A percentile compares a stretch with the other conserved stretches of the same genome.
phyloP scores from a whole-genome alignment of 441 rosid species.

The Geranium incanum region DNA sequence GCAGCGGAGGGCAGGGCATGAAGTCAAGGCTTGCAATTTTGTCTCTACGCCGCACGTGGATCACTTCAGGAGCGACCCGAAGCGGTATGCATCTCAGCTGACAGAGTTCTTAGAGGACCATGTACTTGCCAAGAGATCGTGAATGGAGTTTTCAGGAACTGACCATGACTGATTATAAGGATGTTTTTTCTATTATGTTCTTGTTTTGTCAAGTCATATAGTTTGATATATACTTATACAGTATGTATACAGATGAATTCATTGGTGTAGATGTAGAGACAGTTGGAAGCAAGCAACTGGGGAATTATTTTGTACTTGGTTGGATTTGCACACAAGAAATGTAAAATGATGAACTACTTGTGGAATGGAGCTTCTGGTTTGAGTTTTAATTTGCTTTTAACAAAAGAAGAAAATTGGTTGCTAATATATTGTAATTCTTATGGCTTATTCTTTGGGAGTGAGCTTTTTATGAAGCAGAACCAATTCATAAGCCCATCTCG shows the following conservation, averaged over 20 bases:
- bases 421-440: too few species aligned
- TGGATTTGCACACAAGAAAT: too few species aligned
- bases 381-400: too few species aligned
- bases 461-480: too few species aligned
- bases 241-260: conserved; percentile 15
- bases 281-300: too few species aligned
- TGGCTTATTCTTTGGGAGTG: too few species aligned
- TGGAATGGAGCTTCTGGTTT: too few species aligned
- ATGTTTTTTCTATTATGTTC: neutral
- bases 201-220: too few species aligned
- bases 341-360: too few species aligned
- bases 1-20: conserved; percentile 65
- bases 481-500: too few species aligned
- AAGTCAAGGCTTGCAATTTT: conserved; percentile 86
- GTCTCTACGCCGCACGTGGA: conserved; percentile 91
- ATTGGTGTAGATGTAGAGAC: conserved; percentile 1
- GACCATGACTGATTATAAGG: neutral
- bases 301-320: too few species aligned
- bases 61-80: conserved; percentile 87
- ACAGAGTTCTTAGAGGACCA: conserved; percentile 66
- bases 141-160: conserved; percentile 1
- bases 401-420: too few species aligned
- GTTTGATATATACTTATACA: neutral
- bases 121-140: conserved; percentile 38
- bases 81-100: conserved; percentile 62